Base-by-base conservation (phyloP, 352 stramenopile species). In the Pythium sukuiense region DNA sequence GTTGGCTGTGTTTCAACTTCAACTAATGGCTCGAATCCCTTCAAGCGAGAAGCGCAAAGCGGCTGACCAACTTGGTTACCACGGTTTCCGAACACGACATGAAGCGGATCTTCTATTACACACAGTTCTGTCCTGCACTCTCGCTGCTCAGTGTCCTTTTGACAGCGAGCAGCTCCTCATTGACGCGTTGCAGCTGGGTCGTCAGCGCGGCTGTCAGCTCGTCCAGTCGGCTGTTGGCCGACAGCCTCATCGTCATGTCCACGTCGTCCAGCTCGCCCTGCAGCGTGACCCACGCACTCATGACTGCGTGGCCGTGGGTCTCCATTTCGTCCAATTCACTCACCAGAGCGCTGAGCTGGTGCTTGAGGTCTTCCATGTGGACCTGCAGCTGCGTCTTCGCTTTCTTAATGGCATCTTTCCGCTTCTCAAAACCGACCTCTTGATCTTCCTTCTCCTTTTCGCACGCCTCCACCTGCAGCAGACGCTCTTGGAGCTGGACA, bases 161-260 rank as follows among this genome's bases (percentile, higher is more conserved):
- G 7, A 68, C 46, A 11, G 29, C 27, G 12, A 2, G 46, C 4
- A 72, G 55, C 24, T 65, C 60, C 9, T 35, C 9, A 6, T 52
- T 26, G 16, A 69, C n/a, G n/a, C n/a, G 3, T 13, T 13, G 16
- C 30, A 41, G 8, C 18, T 63, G 30, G 4, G 20, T 24, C n/a
- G 55, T 29, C 0, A 73, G 41, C 14, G 48, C 35, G 8, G 53
- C 49, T 18, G 16, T 7, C 12, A 73, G 46, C 61, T 58, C 49
- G 20, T 69, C 60, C 24, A 73, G 48, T 41, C 50, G 60, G 35
- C 45, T 61, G 41, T 72, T 77, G 11, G 80, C 80, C 12, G 80
- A 79, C 2, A 93, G 70, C 30, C 77, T 64, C 58, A 91, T 67
- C 16, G 83, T 93, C 71, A 86, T 91, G 63, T 91, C 79, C 0